A percentile compares a stretch with the other conserved stretches of the same genome.
Conservation (phyloP, 257 asterid species). For the Solanum gracilifrons region DNA sequence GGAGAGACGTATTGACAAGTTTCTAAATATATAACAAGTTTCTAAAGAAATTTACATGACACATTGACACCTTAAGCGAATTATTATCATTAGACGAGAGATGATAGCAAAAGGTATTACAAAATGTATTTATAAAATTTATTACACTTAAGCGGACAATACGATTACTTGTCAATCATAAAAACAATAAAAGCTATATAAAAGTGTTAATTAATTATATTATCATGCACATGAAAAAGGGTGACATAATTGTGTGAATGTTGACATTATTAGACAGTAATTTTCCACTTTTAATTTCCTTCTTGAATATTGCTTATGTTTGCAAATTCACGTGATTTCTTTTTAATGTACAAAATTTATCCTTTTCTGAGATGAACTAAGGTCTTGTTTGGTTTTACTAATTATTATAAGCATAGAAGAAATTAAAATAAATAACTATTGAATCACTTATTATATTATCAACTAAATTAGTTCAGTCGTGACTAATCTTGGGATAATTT, state of each 20-base stretch:
- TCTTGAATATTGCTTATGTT: not conserved
- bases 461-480: too few relatives aligned
- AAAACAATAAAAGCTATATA: too few relatives aligned
- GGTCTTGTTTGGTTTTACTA: not conserved
- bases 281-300: not conserved
- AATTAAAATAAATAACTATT: too few relatives aligned
- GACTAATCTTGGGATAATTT: rapidly evolving
- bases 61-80: not conserved
- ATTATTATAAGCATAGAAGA: not conserved
- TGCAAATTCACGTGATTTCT: not conserved
- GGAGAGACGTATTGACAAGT: too few relatives aligned
- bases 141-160: too few relatives aligned
- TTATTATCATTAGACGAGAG: not conserved
- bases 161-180: too few relatives aligned
- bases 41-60: not conserved
- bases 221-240: not conserved
- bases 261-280: not conserved
- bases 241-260: not conserved
- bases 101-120: too few relatives aligned
- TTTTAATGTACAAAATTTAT: not conserved
- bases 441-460: not conserved
- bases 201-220: not conserved
- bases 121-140: too few relatives aligned
- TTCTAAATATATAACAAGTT: not conserved
- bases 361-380: not conserved